These are phyloP conservation scores for Plenodomus lindquistii DNA, from an alignment of 2,329 filamentous ascomycete species.

Conservation along the genomic window DNA sequence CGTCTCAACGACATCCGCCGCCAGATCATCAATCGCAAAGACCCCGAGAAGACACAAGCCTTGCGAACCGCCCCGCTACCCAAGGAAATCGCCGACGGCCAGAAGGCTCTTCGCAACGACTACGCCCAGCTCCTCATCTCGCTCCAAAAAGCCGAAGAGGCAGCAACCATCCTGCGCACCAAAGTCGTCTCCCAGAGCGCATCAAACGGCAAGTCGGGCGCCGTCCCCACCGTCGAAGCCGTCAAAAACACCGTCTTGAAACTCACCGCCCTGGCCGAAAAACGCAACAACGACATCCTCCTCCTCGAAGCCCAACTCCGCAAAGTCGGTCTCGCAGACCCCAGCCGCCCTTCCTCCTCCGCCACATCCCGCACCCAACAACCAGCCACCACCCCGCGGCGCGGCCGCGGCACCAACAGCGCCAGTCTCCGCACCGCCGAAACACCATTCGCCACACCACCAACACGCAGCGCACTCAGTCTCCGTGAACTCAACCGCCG, in stretches of 20 bases:
- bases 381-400: constrained; percentile 20
- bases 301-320: constrained; percentile 86
- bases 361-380: constrained; percentile 12
- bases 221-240: constrained; percentile 82
- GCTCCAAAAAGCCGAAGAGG: constrained; percentile 78
- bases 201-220: constrained; percentile 50
- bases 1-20: constrained; percentile 80
- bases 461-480: constrained; percentile 38
- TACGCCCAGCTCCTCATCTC: constrained; percentile 74
- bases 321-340: constrained; percentile 56
- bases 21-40: constrained; percentile 69
- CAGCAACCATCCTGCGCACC: constrained; percentile 75
- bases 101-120: constrained; percentile 78
- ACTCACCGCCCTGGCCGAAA: constrained; percentile 91
- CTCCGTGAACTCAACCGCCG: constrained; percentile 35
- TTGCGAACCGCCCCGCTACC: constrained; percentile 75
- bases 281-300: constrained; percentile 87
- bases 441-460: constrained; percentile 44
- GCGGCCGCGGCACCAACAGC: constrained; percentile 6
- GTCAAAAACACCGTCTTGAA: constrained; percentile 89
- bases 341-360: constrained; percentile 28
- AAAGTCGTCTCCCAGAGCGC: constrained; percentile 65
- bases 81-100: constrained; percentile 80
- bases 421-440: constrained; percentile 21
- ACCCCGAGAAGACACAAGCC: constrained; percentile 68